These are phyloP conservation scores for Mycena kentingensis DNA, from an alignment of 768 basidiomycete genomes.

Conservation along the genomic window DNA sequence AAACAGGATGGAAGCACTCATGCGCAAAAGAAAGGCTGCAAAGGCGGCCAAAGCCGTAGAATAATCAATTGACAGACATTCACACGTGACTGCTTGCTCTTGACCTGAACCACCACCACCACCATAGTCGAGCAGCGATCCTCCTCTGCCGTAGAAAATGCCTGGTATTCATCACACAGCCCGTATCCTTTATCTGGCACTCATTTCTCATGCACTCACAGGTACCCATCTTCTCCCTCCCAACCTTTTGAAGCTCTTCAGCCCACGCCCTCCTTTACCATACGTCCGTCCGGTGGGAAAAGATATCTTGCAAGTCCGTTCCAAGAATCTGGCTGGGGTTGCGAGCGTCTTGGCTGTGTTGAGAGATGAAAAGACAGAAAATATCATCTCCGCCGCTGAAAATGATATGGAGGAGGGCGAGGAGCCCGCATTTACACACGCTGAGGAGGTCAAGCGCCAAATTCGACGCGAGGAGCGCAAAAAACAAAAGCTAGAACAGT, in stretches of 20 bases:
- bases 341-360: conserved; percentile 70
- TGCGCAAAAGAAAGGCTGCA: conserved; percentile 44
- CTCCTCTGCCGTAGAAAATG: too few relatives aligned
- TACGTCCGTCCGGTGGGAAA: conserved; percentile 84
- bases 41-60: conserved; percentile 24
- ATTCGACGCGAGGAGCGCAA: conserved; percentile 77
- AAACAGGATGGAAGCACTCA: conserved; percentile 61
- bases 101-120: too few relatives aligned
- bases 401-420: conserved; percentile 85
- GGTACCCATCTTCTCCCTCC: conserved; percentile 92
- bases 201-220: conserved; percentile 42
- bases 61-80: too few relatives aligned
- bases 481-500: conserved; percentile 74
- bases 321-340: conserved; percentile 77
- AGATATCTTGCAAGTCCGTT: conserved; percentile 73
- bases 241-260: conserved; percentile 95
- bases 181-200: not conserved
- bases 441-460: conserved; percentile 81
- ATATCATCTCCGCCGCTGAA: conserved; percentile 57
- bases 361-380: conserved; percentile 75
- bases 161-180: too few relatives aligned
- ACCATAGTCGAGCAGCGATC: too few relatives aligned
- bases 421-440: conserved; percentile 76
- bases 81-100: not conserved
- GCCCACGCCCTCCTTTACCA: conserved; percentile 87